These are phyloP conservation scores for Claviceps sp. DNA, from an alignment of 2,329 filamentous ascomycete species.

Conservation along the genomic window DNA sequence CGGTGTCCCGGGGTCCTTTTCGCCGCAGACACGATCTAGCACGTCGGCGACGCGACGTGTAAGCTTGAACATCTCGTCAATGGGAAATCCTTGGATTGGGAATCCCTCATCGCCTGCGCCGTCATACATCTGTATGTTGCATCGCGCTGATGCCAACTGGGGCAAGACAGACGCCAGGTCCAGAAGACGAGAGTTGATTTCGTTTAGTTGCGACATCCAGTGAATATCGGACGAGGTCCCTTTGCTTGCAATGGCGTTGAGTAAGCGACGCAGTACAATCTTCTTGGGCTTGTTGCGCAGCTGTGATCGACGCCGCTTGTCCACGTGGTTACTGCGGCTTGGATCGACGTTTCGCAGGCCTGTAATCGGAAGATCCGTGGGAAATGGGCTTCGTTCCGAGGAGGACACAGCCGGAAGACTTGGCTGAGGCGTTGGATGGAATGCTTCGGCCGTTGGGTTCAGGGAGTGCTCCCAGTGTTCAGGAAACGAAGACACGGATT, in stretches of 20 bases:
- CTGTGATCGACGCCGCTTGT: conserved; percentile 13
- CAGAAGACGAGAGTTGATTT: conserved; percentile 24
- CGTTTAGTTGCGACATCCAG: conserved; percentile 27
- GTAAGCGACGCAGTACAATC: conserved; percentile 17
- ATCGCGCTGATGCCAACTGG: conserved; percentile 12
- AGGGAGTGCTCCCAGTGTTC: conserved; percentile 13
- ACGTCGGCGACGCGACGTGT: conserved; percentile 24
- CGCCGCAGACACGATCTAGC: conserved; percentile 14
- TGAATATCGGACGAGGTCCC: conserved; percentile 13
- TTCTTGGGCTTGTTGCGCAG: conserved; percentile 17
- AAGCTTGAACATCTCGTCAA: conserved; percentile 28
- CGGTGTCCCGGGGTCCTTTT: conserved; percentile 4
- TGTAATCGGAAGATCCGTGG: not conserved
- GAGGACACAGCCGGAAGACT: not conserved
- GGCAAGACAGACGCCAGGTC: conserved; percentile 23
- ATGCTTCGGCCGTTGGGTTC: conserved; percentile 5
- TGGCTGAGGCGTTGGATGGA: conserved; percentile 1
- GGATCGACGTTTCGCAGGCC: not conserved
- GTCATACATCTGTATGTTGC: conserved; percentile 8
- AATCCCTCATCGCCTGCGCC: conserved; percentile 10
- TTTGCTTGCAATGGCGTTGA: conserved; percentile 9
- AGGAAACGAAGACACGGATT: conserved; percentile 10
- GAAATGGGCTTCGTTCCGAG: not conserved
- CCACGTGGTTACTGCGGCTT: conserved; percentile 2
- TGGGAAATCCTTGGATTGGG: conserved; percentile 19